These are phyloP conservation scores for Arxiozyma bovina DNA, from an alignment of 1,139 yeast species.

Conservation along the genomic window DNA sequence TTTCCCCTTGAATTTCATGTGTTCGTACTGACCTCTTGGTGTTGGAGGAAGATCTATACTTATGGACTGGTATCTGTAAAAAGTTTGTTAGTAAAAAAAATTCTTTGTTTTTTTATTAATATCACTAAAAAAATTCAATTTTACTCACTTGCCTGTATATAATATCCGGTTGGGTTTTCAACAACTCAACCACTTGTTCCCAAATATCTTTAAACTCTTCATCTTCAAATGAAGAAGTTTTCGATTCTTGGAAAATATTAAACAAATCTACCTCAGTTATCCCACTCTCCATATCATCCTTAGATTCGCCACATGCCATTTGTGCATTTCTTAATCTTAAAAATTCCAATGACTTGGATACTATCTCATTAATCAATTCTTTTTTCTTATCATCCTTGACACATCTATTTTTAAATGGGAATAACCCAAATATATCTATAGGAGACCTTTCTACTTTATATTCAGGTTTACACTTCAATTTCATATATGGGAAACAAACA, in stretches of 20 bases:
- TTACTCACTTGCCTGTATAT: constrained; percentile 73
- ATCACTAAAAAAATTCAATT: constrained; percentile 7
- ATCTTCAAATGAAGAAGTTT: constrained; percentile 41
- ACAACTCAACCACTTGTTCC: constrained; percentile 54
- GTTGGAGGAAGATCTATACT: constrained; percentile 23
- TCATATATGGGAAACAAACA: constrained; percentile 52
- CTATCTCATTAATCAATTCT: constrained; percentile 57
- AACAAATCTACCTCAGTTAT: constrained; percentile 47
- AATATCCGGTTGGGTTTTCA: constrained; percentile 66
- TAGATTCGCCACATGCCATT: constrained; percentile 50
- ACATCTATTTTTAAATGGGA: constrained; percentile 60
- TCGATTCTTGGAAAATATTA: constrained; percentile 50
- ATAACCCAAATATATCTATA: constrained; percentile 44
- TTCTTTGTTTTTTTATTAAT: neutral
- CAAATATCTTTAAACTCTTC: constrained; percentile 79
- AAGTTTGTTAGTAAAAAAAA: constrained; percentile 5
- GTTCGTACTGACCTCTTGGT: constrained; percentile 26
- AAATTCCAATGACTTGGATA: constrained; percentile 56
- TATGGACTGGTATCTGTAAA: constrained; percentile 28
- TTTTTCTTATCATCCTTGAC: constrained; percentile 70
- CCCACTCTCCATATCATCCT: constrained; percentile 43
- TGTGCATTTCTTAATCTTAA: constrained; percentile 64
- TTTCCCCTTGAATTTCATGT: constrained; percentile 33
- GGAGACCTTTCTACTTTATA: constrained; percentile 50
- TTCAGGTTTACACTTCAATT: constrained; percentile 62